Evolutionary conservation across 495 filamentous ascomycete genomes (phyloP).

Genomic region (Pyrenula massariospora): DNA sequence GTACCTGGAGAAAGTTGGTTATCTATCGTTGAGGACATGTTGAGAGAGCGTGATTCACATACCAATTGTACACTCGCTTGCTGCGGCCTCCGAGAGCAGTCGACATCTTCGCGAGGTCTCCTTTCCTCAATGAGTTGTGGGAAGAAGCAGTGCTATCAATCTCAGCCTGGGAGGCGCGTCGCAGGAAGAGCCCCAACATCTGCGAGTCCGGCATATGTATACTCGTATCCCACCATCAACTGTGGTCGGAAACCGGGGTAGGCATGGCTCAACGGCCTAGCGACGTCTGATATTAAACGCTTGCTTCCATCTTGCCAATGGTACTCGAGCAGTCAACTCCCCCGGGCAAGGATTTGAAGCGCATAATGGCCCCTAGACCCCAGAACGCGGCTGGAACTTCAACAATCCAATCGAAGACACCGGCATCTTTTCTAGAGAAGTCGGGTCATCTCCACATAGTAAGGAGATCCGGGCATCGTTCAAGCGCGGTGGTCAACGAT

Average conservation of each 20-base stretch:
- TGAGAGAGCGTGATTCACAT: background rate
- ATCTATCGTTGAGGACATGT: background rate
- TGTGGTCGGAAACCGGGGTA: background rate
- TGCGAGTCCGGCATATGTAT: too few relatives aligned
- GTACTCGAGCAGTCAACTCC: background rate
- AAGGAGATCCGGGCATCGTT: background rate
- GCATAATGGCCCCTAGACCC: background rate
- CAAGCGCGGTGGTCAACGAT: background rate
- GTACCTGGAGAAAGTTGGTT: constrained; percentile 29
- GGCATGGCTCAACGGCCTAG: background rate
- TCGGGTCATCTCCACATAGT: constrained; percentile 3
- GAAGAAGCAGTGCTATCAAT: too few relatives aligned
- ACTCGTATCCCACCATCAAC: too few relatives aligned
- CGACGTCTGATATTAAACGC: background rate
- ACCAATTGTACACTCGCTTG: constrained; percentile 25
- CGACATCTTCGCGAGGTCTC: background rate
- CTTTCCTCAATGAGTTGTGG: background rate
- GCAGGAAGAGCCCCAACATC: too few relatives aligned
- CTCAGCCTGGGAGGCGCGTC: too few relatives aligned
- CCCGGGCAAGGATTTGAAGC: background rate
- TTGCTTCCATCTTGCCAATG: too few relatives aligned
- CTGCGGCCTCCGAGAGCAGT: background rate
- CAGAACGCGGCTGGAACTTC: background rate
- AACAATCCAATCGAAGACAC: background rate
- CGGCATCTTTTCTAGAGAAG: constrained; percentile 1